phyloP scores from a whole-genome alignment of 2,329 filamentous ascomycete species.

The Dothistroma septosporum region DNA sequence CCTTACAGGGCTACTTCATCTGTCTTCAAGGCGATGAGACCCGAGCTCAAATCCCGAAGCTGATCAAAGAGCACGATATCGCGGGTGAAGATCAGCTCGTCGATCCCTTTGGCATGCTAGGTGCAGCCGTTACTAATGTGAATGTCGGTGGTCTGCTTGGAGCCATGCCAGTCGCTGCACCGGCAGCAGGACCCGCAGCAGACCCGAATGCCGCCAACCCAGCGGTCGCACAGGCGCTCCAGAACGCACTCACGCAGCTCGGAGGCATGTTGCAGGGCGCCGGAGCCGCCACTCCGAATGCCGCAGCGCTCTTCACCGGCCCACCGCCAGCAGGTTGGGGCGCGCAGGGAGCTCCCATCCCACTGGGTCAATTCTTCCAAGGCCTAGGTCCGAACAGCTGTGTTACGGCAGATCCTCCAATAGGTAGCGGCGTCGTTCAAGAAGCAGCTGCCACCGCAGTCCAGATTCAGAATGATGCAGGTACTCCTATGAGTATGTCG shows the following conservation, averaged over 20 bases:
- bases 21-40: conserved; percentile 21
- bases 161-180: background rate
- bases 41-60: conserved; percentile 16
- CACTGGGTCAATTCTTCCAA: background rate
- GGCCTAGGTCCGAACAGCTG: background rate
- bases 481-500: background rate
- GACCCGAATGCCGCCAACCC: background rate
- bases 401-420: background rate
- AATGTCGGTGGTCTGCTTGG: background rate
- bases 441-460: background rate
- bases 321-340: background rate
- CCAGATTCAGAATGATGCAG: background rate
- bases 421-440: background rate
- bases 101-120: background rate
- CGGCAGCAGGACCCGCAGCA: background rate
- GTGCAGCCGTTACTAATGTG: background rate
- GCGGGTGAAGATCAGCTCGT: background rate
- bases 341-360: background rate
- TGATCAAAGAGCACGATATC: conserved; percentile 27
- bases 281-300: background rate
- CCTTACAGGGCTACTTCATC: conserved; percentile 15
- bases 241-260: background rate
- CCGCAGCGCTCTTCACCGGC: background rate
- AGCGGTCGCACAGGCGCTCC: background rate
- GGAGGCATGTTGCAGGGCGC: background rate